phyloP scores from a whole-genome alignment of 331 rosid species.

The Cydonia oblonga region DNA sequence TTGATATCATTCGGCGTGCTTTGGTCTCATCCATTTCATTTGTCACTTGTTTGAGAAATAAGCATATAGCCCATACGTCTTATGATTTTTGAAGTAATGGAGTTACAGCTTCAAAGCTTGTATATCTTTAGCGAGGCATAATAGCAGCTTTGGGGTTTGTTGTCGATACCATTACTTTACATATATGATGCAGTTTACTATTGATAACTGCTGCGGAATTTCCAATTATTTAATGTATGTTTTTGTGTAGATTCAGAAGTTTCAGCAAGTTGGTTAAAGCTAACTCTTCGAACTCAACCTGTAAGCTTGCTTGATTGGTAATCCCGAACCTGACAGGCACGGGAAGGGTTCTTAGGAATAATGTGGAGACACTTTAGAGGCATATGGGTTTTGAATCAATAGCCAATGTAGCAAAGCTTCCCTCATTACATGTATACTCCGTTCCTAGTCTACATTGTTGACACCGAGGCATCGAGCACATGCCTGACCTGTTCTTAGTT shows the following conservation, averaged over 20 bases:
- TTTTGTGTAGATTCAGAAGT: constrained; percentile 30
- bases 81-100: not conserved
- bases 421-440: not conserved
- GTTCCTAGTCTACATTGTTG: constrained; percentile 11
- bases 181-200: not conserved
- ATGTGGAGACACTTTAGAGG: constrained; percentile 4
- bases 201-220: constrained; percentile 7
- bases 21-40: not conserved
- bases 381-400: constrained; percentile 5
- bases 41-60: not conserved
- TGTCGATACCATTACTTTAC: not conserved
- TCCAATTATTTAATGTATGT: constrained; percentile 12
- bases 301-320: constrained; percentile 22
- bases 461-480: constrained; percentile 2
- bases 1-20: not conserved
- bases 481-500: constrained; percentile 28
- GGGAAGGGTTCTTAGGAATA: constrained; percentile 23
- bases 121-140: not conserved
- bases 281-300: constrained; percentile 19
- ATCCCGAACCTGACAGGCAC: constrained; percentile 14
- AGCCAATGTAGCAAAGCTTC: not conserved
- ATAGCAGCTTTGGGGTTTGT: not conserved
- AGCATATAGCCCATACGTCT: not conserved
- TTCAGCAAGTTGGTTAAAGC: constrained; percentile 28
- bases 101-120: not conserved